Evolutionary conservation across 2,329 filamentous ascomycete genomes (phyloP).

Genomic region (Fulvia fulva): DNA sequence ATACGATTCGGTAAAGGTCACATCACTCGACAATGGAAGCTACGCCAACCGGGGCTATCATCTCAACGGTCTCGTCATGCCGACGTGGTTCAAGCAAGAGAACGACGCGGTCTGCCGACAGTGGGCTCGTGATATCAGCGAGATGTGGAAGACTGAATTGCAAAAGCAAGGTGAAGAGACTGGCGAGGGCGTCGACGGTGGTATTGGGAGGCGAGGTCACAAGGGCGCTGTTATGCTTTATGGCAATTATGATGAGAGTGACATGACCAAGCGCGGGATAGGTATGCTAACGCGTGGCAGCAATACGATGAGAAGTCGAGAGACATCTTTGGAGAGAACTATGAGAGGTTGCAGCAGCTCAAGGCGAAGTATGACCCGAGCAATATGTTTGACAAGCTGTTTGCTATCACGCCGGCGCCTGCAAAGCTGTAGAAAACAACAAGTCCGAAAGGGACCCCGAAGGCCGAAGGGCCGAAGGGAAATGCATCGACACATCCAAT

Average conservation of each 20-base stretch:
- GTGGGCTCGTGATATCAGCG: conserved; percentile 27
- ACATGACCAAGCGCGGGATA: neutral
- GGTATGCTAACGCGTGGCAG: conserved; percentile 11
- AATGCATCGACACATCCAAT: too few relatives aligned
- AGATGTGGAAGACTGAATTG: conserved; percentile 27
- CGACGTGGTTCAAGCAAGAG: conserved; percentile 28
- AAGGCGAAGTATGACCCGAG: conserved; percentile 47
- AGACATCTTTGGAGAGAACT: conserved; percentile 46
- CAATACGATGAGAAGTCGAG: conserved; percentile 29
- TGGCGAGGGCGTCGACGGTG: conserved; percentile 23
- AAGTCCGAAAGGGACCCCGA: too few relatives aligned
- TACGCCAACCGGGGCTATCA: conserved; percentile 29
- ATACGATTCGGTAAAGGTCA: conserved; percentile 25
- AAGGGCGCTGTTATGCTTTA: conserved; percentile 29
- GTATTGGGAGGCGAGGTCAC: conserved; percentile 22
- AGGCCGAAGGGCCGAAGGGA: too few relatives aligned
- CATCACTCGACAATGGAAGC: conserved; percentile 19
- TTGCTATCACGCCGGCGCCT: conserved; percentile 20
- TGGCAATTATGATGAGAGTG: conserved; percentile 30
- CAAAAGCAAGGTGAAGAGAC: conserved; percentile 18
- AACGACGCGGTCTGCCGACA: conserved; percentile 26
- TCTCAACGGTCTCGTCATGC: conserved; percentile 29
- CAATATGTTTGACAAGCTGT: conserved; percentile 45
- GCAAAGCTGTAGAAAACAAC: conserved; percentile 7
- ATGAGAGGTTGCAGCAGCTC: conserved; percentile 38